Evolutionary conservation across 2,329 filamentous ascomycete genomes (phyloP), one percentile per base, ranked within the genome.

Genomic region (Exophiala dermatitidis): DNA sequence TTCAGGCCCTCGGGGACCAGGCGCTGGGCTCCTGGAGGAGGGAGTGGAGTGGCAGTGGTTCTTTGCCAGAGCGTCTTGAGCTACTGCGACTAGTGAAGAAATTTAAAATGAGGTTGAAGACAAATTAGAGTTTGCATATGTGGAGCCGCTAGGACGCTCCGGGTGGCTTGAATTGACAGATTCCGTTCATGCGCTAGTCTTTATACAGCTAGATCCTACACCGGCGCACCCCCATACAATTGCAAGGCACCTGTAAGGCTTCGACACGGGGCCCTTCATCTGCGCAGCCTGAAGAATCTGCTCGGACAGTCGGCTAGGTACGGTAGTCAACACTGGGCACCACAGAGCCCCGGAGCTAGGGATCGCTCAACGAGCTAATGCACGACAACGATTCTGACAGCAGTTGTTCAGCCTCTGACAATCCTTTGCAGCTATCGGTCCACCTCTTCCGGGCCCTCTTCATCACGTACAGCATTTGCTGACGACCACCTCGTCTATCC

Each of bases 311-410:
- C 38, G 38, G 38, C 38, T 26, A 41, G n/a, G 9, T 41, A 41
- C 4, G 36, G 36, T 38, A 12, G 36, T 12, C 10, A 2, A n/a
- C 9, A 12, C 6, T 38, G 9, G 19, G 19, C 6, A 5, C 10
- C 36, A 38, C 36, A 5, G 7, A 5, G 9, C 36, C 36, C 6
- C 36, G 1, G 4, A 5, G 9, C 19, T 41, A 41, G 19, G 38
- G 9, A 50, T 50, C 48, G 48, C 48, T 38, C 40, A 50, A 50
- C 44, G 28, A 40, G 7, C 48, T 50, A 44, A 50, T 50, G 40
- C 48, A 50, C 38, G 44, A 28, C 47, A 42, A 32, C 37, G 42
- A 31, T 40, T 40, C 38, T 41, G 38, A 41, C 38, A 41, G 12
- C 38, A 6, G 19, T 6, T 26, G 26, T 34, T 34, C 30, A 34